Conservation (phyloP, 2,329 filamentous ascomycete genomes). For the Beauveria brongniartii region DNA sequence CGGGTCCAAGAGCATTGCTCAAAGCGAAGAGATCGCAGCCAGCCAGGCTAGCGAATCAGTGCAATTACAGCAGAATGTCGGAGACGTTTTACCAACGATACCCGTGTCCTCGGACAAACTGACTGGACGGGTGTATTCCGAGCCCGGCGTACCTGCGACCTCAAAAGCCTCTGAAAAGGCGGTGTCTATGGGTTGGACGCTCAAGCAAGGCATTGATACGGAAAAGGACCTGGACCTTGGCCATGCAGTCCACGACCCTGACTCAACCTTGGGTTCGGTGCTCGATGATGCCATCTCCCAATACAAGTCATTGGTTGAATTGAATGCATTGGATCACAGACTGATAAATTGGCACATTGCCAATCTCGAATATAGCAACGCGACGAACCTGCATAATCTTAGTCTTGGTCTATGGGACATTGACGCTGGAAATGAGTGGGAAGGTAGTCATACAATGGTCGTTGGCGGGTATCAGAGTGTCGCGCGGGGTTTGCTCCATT, state of each 20-base stretch:
- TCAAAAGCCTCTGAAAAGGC: slow-evolving; percentile 70
- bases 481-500: slow-evolving; percentile 74
- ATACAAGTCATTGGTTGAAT: slow-evolving; percentile 73
- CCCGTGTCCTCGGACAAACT: slow-evolving; percentile 59
- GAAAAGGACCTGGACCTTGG: slow-evolving; percentile 66
- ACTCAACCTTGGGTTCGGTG: slow-evolving; percentile 78
- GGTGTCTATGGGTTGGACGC: slow-evolving; percentile 71
- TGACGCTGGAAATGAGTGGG: slow-evolving; percentile 95
- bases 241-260: slow-evolving; percentile 50
- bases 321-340: slow-evolving; percentile 79
- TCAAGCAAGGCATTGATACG: slow-evolving; percentile 55
- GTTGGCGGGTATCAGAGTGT: slow-evolving; percentile 91
- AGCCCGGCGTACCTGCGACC: slow-evolving; percentile 60
- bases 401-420: slow-evolving; percentile 94
- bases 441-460: slow-evolving; percentile 88
- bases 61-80: slow-evolving; percentile 46
- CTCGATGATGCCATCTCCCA: slow-evolving; percentile 88
- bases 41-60: slow-evolving; percentile 47
- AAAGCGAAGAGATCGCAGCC: slow-evolving; percentile 62
- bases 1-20: slow-evolving; percentile 59
- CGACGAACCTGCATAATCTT: slow-evolving; percentile 75
- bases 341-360: slow-evolving; percentile 97
- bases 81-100: slow-evolving; percentile 47
- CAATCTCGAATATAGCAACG: slow-evolving; percentile 96
- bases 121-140: slow-evolving; percentile 64